Percentiles rank a stretch among this genome's conserved stretches.
Evolutionary conservation across 345 rosid genomes (phyloP).

Genomic region (Dipteronia sinensis): DNA sequence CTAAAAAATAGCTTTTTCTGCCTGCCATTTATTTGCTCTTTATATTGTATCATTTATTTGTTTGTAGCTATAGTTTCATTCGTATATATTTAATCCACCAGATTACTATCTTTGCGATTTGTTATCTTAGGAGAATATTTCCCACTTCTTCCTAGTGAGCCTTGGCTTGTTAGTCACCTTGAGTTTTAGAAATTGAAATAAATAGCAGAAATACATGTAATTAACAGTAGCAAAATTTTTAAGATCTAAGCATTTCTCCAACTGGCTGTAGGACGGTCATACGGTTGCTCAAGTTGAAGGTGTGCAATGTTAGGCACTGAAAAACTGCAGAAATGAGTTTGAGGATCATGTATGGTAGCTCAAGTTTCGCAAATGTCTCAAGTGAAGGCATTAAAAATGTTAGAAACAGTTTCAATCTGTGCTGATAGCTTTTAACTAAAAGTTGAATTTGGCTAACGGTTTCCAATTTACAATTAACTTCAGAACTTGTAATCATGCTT

Average conservation of each 20-base stretch:
- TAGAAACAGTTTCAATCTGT: not conserved
- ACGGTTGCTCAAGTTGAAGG: not conserved
- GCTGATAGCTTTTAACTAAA: not conserved
- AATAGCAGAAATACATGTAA: no score
- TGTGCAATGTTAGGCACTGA: not conserved
- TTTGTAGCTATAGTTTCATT: not conserved
- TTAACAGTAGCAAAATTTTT: no score
- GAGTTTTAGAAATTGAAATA: not conserved
- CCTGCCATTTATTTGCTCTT: not conserved
- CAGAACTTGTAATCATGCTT: slow-evolving; percentile 2
- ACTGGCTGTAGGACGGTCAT: not conserved
- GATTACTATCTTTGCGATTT: not conserved
- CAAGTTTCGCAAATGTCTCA: not conserved
- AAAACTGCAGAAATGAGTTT: not conserved
- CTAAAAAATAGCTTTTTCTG: not conserved
- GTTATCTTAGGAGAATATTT: not conserved
- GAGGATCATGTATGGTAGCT: not conserved
- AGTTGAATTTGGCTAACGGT: not conserved
- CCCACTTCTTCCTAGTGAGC: not conserved
- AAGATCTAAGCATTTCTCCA: not conserved
- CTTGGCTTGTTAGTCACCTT: not conserved
- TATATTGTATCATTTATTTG: not conserved
- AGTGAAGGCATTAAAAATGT: not conserved
- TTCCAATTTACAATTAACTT: not conserved
- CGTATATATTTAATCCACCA: not conserved